Conservation (phyloP, 1,139 yeast genomes). For the Hansenula anomala region DNA sequence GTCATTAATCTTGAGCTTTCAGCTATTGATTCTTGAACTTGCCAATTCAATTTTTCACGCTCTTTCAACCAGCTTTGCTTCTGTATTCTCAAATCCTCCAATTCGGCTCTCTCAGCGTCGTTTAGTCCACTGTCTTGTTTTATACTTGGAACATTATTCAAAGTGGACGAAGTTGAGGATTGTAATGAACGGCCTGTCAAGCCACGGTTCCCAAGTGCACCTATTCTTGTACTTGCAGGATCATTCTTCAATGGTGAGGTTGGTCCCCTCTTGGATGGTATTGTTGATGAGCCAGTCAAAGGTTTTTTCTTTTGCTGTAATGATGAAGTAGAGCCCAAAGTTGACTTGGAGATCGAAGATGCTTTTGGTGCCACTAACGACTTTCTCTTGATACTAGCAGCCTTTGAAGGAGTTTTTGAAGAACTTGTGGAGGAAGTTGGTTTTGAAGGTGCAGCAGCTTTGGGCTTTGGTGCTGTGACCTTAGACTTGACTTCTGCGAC, state of each 20-base stretch:
- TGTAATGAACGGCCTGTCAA: slow-evolving; percentile 29
- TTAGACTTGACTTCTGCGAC: slow-evolving; percentile 50
- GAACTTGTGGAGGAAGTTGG: too few species aligned
- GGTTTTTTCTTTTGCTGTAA: slow-evolving; percentile 11
- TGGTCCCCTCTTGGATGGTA: too few species aligned
- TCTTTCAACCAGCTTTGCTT: slow-evolving; percentile 46
- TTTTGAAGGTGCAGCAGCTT: slow-evolving; percentile 1
- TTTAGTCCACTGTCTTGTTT: slow-evolving; percentile 6
- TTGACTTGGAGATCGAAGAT: slow-evolving; percentile 3
- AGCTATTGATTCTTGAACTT: slow-evolving; percentile 36
- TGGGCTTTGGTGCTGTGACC: slow-evolving; percentile 9
- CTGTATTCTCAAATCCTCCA: slow-evolving; percentile 48
- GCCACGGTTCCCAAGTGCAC: slow-evolving; percentile 24
- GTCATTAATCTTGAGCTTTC: slow-evolving; percentile 39
- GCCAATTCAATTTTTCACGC: slow-evolving; percentile 34
- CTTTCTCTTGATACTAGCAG: slow-evolving; percentile 9
- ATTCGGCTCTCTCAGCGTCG: slow-evolving; percentile 32
- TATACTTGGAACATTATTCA: background rate
- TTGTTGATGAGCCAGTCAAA: slow-evolving; percentile 34
- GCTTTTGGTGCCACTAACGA: slow-evolving; percentile 4
- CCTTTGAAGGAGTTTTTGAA: background rate
- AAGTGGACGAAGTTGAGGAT: slow-evolving; percentile 4
- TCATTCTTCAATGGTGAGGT: slow-evolving; percentile 34
- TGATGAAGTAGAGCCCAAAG: slow-evolving; percentile 3
- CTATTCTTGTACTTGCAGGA: slow-evolving; percentile 11